phyloP scores from a whole-genome alignment of 1,139 yeast species.

The Candida dubliniensis region DNA sequence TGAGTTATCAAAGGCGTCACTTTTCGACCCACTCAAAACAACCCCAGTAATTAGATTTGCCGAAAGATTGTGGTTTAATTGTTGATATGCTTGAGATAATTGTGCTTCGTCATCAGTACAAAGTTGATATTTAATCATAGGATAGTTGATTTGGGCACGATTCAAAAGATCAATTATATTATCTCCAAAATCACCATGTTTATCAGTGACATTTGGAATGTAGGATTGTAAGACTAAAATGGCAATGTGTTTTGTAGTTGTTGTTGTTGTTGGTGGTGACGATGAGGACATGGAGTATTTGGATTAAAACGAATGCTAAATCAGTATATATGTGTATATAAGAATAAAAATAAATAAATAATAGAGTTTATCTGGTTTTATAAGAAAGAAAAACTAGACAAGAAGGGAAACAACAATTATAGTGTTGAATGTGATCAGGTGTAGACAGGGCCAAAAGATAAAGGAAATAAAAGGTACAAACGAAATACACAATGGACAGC shows the following conservation, averaged over 20 bases:
- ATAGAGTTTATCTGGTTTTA: too few species aligned
- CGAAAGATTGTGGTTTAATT: slow-evolving; percentile 21
- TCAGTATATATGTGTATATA: too few species aligned
- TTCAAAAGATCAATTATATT: slow-evolving; percentile 35
- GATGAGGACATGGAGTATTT: background rate
- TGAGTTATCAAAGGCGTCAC: slow-evolving; percentile 54
- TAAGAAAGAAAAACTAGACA: too few species aligned
- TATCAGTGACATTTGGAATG: slow-evolving; percentile 25
- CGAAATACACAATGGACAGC: too few species aligned
- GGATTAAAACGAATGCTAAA: too few species aligned
- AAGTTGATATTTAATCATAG: slow-evolving; percentile 44
- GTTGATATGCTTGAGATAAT: slow-evolving; percentile 4
- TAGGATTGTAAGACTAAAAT: slow-evolving; percentile 50
- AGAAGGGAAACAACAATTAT: too few species aligned
- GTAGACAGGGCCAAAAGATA: too few species aligned
- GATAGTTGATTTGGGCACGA: slow-evolving; percentile 14
- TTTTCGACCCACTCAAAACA: slow-evolving; percentile 65
- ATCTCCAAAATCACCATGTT: slow-evolving; percentile 56
- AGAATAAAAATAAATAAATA: too few species aligned
- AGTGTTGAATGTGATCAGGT: too few species aligned
- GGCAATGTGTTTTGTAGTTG: slow-evolving; percentile 33
- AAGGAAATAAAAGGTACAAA: too few species aligned
- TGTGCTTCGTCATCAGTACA: slow-evolving; percentile 11
- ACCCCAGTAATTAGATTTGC: slow-evolving; percentile 43
- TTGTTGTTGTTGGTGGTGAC: background rate